These are phyloP conservation scores for Termitomyces sp. DNA, from an alignment of 768 basidiomycete genomes.

Conservation along the genomic window DNA sequence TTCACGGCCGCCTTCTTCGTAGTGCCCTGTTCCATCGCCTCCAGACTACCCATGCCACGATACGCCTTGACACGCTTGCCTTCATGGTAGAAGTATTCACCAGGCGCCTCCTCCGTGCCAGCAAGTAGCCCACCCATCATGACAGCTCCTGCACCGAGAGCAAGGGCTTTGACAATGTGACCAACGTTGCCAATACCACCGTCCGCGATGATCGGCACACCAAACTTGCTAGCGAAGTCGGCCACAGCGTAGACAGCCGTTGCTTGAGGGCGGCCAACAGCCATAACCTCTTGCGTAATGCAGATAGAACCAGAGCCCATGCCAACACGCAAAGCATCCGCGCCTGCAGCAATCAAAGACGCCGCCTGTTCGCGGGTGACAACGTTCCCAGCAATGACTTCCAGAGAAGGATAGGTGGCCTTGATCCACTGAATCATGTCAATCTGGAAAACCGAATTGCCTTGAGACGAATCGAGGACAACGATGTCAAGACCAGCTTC, in stretches of 20 bases:
- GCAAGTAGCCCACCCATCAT: constrained; percentile 99
- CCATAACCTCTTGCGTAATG: constrained; percentile 99
- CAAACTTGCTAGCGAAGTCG: constrained; percentile 91
- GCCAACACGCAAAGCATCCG: constrained; percentile 92
- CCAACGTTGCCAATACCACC: constrained; percentile 96
- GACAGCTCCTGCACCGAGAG: constrained; percentile 91
- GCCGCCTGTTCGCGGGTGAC: constrained; percentile 98
- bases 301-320: constrained; percentile 99
- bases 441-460: constrained; percentile 90
- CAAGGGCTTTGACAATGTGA: constrained; percentile 94
- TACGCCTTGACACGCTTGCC: constrained; percentile 99
- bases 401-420: constrained; percentile 74
- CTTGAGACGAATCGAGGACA: constrained; percentile 93
- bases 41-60: constrained; percentile 96
- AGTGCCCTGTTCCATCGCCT: constrained; percentile 87
- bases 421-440: constrained; percentile 98
- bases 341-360: constrained; percentile 88
- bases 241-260: constrained; percentile 97
- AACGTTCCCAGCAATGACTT: constrained; percentile 97
- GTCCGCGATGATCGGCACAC: constrained; percentile 95
- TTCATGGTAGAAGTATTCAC: constrained; percentile 99
- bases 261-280: constrained; percentile 96
- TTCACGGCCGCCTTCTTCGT: constrained; percentile 30
- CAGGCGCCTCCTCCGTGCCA: constrained; percentile 95
- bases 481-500: constrained; percentile 96